These are phyloP conservation scores for Monascus ruber DNA, from an alignment of 2,329 filamentous ascomycete genomes.

Conservation along the genomic window DNA sequence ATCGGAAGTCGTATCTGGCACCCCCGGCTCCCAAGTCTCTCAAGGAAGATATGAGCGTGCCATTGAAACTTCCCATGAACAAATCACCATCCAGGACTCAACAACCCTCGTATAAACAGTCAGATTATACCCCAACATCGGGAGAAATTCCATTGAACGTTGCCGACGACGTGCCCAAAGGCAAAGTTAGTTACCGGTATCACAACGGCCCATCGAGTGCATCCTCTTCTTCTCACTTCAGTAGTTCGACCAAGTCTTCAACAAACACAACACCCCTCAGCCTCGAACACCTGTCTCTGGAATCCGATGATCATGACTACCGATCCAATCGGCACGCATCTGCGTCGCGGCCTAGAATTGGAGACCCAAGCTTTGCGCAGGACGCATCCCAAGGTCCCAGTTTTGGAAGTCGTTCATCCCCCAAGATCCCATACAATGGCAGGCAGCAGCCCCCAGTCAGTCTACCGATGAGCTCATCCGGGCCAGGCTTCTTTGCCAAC, in stretches of 20 bases:
- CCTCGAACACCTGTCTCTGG: conserved; percentile 34
- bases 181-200: conserved; percentile 9
- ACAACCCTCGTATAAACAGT: conserved; percentile 8
- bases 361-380: conserved; percentile 24
- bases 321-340: conserved; percentile 17
- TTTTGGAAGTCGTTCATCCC: too few species aligned
- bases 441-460: too few species aligned
- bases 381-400: too few species aligned
- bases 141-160: conserved; percentile 57
- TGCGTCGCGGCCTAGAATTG: conserved; percentile 12
- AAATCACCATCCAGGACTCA: conserved; percentile 10
- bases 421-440: too few species aligned
- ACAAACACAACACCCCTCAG: conserved; percentile 24
- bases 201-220: conserved; percentile 12
- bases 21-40: conserved; percentile 71
- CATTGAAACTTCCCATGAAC: conserved; percentile 19
- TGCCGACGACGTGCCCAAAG: conserved; percentile 19
- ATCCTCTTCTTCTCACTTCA: conserved; percentile 7
- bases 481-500: too few species aligned
- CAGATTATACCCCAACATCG: conserved; percentile 49
- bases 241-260: conserved; percentile 12
- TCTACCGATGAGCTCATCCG: too few species aligned
- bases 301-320: conserved; percentile 24
- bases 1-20: conserved; percentile 85
- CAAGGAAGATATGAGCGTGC: conserved; percentile 37